A percentile compares a stretch with the other conserved stretches of the same genome.
Conservation (phyloP, 1,284 basidiomycete species). For the Cutaneotrichosporon cavernicola region DNA sequence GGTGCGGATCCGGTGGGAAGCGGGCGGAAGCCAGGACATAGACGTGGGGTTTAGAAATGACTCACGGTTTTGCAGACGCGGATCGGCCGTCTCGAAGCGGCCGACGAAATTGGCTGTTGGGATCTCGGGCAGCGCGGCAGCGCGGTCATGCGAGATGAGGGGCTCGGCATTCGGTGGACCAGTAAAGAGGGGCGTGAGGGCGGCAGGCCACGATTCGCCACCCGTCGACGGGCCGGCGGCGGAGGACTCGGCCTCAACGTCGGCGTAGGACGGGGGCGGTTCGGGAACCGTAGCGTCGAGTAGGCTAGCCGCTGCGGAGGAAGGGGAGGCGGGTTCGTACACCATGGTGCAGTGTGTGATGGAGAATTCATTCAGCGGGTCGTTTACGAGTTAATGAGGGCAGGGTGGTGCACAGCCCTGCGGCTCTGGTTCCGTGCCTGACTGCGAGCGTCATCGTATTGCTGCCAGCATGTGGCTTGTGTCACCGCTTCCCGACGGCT, state of each 20-base stretch:
- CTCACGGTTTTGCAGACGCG: constrained; percentile 34
- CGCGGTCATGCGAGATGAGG: constrained; percentile 22
- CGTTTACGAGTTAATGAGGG: no score
- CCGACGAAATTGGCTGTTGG: constrained; percentile 14
- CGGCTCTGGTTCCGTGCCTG: background rate
- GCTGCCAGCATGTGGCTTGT: no score
- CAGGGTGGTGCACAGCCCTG: background rate
- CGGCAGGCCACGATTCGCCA: constrained; percentile 20
- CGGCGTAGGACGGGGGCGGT: constrained; percentile 40
- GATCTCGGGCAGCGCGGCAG: constrained; percentile 21
- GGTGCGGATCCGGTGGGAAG: constrained; percentile 5
- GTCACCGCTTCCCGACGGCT: background rate
- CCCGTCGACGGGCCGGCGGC: constrained; percentile 5
- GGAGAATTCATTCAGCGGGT: background rate
- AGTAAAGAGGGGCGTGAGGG: constrained; percentile 33
- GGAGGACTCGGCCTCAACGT: constrained; percentile 12
- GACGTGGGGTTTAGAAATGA: constrained; percentile 1
- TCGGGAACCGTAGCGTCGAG: constrained; percentile 23
- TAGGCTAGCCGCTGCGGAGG: constrained; percentile 1
- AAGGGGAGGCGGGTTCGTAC: constrained; percentile 14
- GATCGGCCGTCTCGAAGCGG: constrained; percentile 28
- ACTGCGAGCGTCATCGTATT: background rate
- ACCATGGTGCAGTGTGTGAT: constrained; percentile 8
- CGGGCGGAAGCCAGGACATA: background rate
- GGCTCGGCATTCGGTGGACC: constrained; percentile 39